Base-by-base conservation (phyloP, 805 yeast genomes). In the Cyberlindnera subsufficiens region DNA sequence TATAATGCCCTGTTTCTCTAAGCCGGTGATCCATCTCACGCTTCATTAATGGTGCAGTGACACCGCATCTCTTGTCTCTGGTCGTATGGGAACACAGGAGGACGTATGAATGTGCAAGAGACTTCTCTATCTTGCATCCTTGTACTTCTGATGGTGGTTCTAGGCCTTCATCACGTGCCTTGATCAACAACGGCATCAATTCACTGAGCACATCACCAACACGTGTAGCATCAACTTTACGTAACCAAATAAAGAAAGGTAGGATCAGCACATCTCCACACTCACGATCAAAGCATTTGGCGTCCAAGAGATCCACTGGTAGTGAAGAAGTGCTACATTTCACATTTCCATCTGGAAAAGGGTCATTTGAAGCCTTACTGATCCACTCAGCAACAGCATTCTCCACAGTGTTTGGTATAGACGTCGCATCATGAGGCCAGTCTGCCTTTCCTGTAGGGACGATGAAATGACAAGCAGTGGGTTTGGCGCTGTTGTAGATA, bases 141-240 rank as follows among this genome's bases (percentile, higher is more conserved):
- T 50, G 56, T 5, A 48, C 45, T 33, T 54, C 40, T 35, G 40
- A 30, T 40, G 61, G 56, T 25, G 51, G 39, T 3, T 32, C 38
- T 10, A 30, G 30, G 0, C 49, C 60, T 2, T 46, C 45, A 3
- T 51, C 50, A 34, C 57, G 47, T 13, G 55, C 50, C 13, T 60
- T 46, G 36, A 69, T 54, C 41, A 80, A 53, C 4, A 56, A 49
- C 1, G 78, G 74, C 0, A 88, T 77, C 64, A 93, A 70, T 49
- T 84, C 77, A 10, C 97, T 88, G 53, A 89, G 72, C 3, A 99
- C 99, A 59, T 88, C 96, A 43, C 99, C 98, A 35, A 93, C 98
- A 18, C 77, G 66, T 1, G 55, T 62, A 3, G 66, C 48, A 2
- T 69, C 62, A 8, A 83, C 63, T 32, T 74, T 75, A 34, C 67